Percentiles rank a stretch among this genome's conserved stretches.
phyloP scores from a whole-genome alignment of 306 rosid genomes.

The Dalbergia cochinchinensis region DNA sequence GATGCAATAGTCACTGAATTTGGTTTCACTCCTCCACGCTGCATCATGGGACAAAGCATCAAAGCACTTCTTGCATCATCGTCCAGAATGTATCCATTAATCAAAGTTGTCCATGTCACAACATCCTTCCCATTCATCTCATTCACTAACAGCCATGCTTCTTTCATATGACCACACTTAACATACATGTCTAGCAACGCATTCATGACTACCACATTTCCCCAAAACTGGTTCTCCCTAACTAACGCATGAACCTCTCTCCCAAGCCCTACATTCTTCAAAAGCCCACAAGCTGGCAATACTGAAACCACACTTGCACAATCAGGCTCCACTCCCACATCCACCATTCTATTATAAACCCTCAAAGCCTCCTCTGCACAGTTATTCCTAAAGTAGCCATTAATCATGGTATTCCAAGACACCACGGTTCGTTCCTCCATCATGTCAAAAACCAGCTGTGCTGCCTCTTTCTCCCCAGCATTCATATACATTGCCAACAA shows the following conservation, averaged over 20 bases:
- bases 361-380: slow-evolving; percentile 58
- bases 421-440: slow-evolving; percentile 71
- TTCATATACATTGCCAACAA: slow-evolving; percentile 89
- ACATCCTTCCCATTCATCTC: slow-evolving; percentile 71
- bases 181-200: slow-evolving; percentile 87
- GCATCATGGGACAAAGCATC: slow-evolving; percentile 71
- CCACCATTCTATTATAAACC: slow-evolving; percentile 69
- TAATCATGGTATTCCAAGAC: slow-evolving; percentile 88
- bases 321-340: slow-evolving; percentile 69
- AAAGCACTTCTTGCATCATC: slow-evolving; percentile 73
- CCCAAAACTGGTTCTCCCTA: slow-evolving; percentile 64
- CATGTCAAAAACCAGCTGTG: slow-evolving; percentile 62
- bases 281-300: slow-evolving; percentile 77
- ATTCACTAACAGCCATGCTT: slow-evolving; percentile 58
- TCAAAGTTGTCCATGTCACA: slow-evolving; percentile 88
- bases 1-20: slow-evolving; percentile 72
- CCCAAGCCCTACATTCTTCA: slow-evolving; percentile 64
- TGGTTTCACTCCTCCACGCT: slow-evolving; percentile 68
- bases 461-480: slow-evolving; percentile 63
- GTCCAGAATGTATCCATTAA: slow-evolving; percentile 73
- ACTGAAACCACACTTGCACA: slow-evolving; percentile 79
- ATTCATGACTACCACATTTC: slow-evolving; percentile 60
- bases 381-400: slow-evolving; percentile 70
- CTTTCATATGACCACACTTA: slow-evolving; percentile 73
- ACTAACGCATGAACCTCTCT: slow-evolving; percentile 63